These are phyloP conservation scores for Selenicereus undatus DNA, from an alignment of 148 eudicot genomes.

Conservation along the genomic window DNA sequence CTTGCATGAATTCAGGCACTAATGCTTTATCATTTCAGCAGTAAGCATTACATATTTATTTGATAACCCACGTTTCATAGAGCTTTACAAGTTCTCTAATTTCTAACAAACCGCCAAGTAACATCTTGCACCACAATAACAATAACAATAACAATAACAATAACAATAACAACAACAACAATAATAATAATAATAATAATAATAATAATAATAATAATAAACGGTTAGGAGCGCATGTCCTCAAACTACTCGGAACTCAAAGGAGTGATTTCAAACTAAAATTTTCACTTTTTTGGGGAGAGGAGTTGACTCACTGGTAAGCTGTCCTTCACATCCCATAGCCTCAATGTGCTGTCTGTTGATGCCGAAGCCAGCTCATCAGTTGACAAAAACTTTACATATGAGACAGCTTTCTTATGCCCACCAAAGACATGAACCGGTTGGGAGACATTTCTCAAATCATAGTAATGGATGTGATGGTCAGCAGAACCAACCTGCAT, in stretches of 20 bases:
- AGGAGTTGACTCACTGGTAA: constrained; percentile 45
- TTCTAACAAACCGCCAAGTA: neutral
- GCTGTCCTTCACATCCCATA: constrained; percentile 71
- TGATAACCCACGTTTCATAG: neutral
- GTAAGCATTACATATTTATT: neutral
- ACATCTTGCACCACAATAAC: neutral
- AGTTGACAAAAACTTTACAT: constrained; percentile 65
- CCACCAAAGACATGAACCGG: constrained; percentile 70
- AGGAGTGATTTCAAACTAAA: no score
- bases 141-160: no score
- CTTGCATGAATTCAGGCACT: neutral
- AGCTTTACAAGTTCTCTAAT: neutral
- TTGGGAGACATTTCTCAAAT: constrained; percentile 54
- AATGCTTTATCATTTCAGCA: neutral
- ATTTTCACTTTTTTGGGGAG: neutral
- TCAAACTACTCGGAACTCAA: neutral
- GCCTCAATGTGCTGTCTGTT: constrained; percentile 67
- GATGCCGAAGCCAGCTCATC: constrained; percentile 79
- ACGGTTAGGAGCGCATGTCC: neutral
- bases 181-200: no score
- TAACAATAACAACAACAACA: no score
- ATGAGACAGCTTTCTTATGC: constrained; percentile 68
- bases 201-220: no score
- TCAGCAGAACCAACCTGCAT: constrained; percentile 84
- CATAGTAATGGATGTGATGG: constrained; percentile 71